Base-by-base conservation (phyloP, 805 yeast species). In the Metschnikowia matae region DNA sequence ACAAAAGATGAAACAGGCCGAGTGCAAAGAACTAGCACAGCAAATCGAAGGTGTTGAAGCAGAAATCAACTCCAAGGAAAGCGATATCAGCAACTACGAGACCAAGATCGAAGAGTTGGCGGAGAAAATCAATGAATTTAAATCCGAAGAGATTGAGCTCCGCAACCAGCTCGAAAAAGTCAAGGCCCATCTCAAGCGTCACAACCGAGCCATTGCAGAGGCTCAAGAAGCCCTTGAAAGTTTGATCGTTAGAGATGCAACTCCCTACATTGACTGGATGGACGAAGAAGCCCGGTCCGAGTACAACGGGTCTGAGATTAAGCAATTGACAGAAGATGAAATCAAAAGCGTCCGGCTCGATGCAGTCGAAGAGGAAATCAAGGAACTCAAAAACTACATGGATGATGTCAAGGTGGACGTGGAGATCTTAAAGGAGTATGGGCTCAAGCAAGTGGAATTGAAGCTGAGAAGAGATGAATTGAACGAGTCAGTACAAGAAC, bases 391-490 rank as follows among this genome's bases (percentile, higher is more conserved):
- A 55, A 73, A 70, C 2, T 78, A 77, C 53, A 70, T 87, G 59
- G 78, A 77, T 4, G 74, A 74, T 14, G 79, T 83, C 6, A 77
- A 75, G 50, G 84, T 84, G 3, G 92, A 92, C 62, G 74, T 85
- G 50, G 91, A 86, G 49, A 80, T 88, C 2, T 71, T 92, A 43
- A 81, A 80, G 50, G 96, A 90, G 55, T 94, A 90, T 64, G 86
- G 87, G 0, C 65, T 70, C 37, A 80, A 95, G 51, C 77, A 78
- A 44, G 63, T 64, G 1, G 97, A 90, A 58, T 89, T 76, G 61
- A 77, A 74, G 32, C 69, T 75, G 3, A 77, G 97, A 50, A 80
- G 84, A 58, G 58, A 64, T 0, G 94, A 86, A 51, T 70, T 92
- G 58, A 86, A 87, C 57, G 72, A 70, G 18, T 84, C 97, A 0